Evolutionary conservation across 257 asterid species (phyloP).

Genomic region (Scutellaria galericulata): DNA sequence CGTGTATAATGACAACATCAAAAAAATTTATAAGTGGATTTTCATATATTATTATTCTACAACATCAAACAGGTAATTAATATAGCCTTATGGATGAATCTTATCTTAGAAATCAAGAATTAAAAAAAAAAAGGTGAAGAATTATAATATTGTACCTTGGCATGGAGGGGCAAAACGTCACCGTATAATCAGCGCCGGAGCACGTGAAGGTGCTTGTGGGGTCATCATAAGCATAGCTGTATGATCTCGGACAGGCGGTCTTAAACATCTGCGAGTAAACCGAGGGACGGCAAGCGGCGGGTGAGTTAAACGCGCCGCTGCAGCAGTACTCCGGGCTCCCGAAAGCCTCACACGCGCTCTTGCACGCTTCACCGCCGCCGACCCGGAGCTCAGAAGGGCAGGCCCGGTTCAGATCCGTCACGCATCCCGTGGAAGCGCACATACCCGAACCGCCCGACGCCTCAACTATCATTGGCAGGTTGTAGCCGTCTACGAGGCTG

Average conservation of each 20-base stretch:
- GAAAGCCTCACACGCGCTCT: conserved; percentile 95
- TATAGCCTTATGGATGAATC: no score
- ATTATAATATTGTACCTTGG: conserved; percentile 54
- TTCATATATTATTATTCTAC: no score
- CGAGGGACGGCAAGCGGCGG: conserved; percentile 81
- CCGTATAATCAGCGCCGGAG: conserved; percentile 80
- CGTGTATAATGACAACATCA: no score
- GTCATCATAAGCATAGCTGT: conserved; percentile 95
- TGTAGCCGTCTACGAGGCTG: conserved; percentile 96
- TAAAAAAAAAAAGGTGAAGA: background rate
- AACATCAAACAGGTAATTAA: no score
- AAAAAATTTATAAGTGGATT: no score
- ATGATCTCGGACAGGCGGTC: conserved; percentile 81
- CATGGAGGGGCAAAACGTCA: conserved; percentile 87
- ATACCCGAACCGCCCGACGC: conserved; percentile 83
- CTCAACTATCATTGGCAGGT: conserved; percentile 78
- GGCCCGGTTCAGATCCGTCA: conserved; percentile 84
- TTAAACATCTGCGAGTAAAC: conserved; percentile 84
- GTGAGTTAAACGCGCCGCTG: conserved; percentile 86
- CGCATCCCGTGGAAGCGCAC: conserved; percentile 97
- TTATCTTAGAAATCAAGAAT: no score
- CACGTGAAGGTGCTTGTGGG: conserved; percentile 97
- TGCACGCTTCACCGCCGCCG: conserved; percentile 73
- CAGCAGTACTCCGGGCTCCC: conserved; percentile 85
- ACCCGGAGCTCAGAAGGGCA: conserved; percentile 86